These are phyloP conservation scores for Termitomyces sp. DNA, from an alignment of 768 basidiomycete genomes.

Conservation along the genomic window DNA sequence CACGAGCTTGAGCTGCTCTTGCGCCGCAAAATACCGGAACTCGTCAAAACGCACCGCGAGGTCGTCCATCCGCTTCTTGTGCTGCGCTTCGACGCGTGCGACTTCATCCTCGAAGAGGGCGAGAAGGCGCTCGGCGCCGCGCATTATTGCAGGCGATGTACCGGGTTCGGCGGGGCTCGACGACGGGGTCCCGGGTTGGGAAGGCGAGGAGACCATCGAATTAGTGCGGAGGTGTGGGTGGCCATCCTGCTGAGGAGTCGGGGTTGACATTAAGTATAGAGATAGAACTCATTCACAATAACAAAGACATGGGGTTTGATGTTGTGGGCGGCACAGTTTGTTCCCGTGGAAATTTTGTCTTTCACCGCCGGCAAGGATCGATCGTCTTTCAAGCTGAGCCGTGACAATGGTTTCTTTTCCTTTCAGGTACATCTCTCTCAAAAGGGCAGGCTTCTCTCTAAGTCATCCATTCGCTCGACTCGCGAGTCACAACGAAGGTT, in stretches of 20 bases:
- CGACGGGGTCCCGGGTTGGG: background rate
- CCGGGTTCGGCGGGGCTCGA: background rate
- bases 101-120: constrained; percentile 4
- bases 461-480: background rate
- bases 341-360: background rate
- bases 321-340: background rate
- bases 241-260: background rate
- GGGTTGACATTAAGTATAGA: background rate
- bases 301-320: background rate
- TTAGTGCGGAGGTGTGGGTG: background rate
- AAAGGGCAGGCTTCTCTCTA: background rate
- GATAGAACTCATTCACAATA: background rate
- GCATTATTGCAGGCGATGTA: background rate
- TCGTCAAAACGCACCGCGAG: constrained; percentile 5
- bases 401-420: background rate
- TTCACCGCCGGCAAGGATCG: background rate
- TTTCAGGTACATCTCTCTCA: background rate
- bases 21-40: background rate
- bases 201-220: background rate
- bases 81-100: background rate
- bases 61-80: background rate
- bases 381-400: background rate
- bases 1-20: background rate
- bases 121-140: constrained; percentile 6
- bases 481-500: background rate